Evolutionary conservation across 352 stramenopile species (phyloP).

Genomic region (Hyaloperonospora brassicae): DNA sequence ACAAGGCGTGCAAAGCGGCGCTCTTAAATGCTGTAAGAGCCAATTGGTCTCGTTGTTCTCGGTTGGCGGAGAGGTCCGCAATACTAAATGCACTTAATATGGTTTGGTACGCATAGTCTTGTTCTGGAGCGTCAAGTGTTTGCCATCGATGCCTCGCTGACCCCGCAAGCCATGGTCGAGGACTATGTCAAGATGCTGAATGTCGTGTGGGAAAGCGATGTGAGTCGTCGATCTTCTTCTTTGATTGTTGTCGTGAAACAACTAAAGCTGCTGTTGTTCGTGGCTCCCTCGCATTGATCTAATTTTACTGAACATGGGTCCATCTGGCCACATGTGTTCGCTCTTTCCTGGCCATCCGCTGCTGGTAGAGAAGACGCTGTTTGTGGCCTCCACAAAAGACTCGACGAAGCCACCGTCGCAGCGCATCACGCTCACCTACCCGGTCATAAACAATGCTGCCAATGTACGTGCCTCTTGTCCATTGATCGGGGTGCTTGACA

Average conservation of each 20-base stretch:
- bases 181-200: constrained; percentile 72
- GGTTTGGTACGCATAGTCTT: constrained; percentile 8
- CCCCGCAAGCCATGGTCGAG: constrained; percentile 45
- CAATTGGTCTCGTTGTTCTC: neutral
- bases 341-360: constrained; percentile 94
- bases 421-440: constrained; percentile 96
- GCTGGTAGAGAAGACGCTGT: constrained; percentile 73
- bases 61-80: neutral
- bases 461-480: too few relatives aligned
- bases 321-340: constrained; percentile 97
- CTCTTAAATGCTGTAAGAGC: constrained; percentile 80
- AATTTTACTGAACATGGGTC: constrained; percentile 94
- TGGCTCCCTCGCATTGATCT: constrained; percentile 90
- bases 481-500: constrained; percentile 27
- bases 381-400: constrained; percentile 93
- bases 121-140: constrained; percentile 73
- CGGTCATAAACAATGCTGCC: constrained; percentile 92
- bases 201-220: constrained; percentile 51
- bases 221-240: constrained; percentile 18
- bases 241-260: neutral
- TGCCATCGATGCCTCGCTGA: constrained; percentile 83
- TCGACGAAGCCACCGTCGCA: constrained; percentile 95
- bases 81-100: neutral
- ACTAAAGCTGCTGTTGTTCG: constrained; percentile 6
- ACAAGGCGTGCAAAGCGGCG: constrained; percentile 84